Base-by-base conservation (phyloP, 2,329 filamentous ascomycete species). In the Colletotrichum godetiae region DNA sequence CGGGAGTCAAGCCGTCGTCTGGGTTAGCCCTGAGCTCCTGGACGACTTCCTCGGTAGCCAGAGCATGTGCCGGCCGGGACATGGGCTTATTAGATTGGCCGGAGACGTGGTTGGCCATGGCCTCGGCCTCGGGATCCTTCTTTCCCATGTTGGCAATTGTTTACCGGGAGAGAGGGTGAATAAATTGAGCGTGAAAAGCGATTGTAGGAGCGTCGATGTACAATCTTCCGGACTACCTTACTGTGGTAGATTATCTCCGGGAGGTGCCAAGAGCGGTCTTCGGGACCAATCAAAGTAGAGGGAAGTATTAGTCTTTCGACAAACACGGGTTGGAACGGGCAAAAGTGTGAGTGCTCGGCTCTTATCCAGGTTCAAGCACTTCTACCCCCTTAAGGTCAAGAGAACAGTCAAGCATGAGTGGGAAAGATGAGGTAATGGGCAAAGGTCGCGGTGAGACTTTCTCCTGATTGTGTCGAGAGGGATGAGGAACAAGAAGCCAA, bases 21-120 rank as follows among this genome's bases (percentile, higher is more conserved):
- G 86, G 78, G 76, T 91, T 85, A 65, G 89, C 88, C 13, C 82
- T 81, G 42, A 92, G 85, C 79, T 93, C 88, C 22, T 85, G 80
- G 37, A 88, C 82, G 42, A 91, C 86, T 37, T 86, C 81, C 24
- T 86, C 83, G 77, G 84, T 84, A n/a, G 85, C 79, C 62, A 94
- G 84, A 58, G 89, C 85, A 79, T 94, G 92, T 8, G 92, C 90
- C 15, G 92, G 92, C 42, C 85, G 83, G 10, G 89, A 88, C 52
- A 94, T 82, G 46, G 88, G 89, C 68, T 80, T 81, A 75, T 86
- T 86, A 70, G 83, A 81, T 78, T 86, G 84, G 67, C 84, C 84
- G 22, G 84, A 84, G 73, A 84, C 72, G 68, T 83, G 82, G 66
- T 76, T 72, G 60, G 74, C 74, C 67, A 74, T 64, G 46, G 74